Evolutionary conservation across 225 moss, liverwort and hornwort species (phyloP), one percentile per base, ranked within the genome.

Genomic region (Straminergon stramineum): DNA sequence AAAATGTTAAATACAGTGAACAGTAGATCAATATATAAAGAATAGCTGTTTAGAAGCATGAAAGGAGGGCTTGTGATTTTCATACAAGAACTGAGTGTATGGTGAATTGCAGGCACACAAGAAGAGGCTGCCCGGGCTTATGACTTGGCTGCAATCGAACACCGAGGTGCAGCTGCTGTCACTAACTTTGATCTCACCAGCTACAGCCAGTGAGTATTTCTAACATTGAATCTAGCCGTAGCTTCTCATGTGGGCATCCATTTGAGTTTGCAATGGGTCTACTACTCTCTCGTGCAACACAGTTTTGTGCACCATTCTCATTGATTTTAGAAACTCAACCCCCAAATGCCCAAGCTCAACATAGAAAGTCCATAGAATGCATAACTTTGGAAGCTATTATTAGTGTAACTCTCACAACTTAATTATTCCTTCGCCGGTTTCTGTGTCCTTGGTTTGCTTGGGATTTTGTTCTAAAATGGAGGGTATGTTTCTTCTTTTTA

Each of bases 121-220:
- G 93, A 93, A 85, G 92, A 93, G 65, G 92, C 93, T 41, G 93
- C 93, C 30, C 89, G 86, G 61, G 93, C 93, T 74, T 93, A 93
- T 39, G 93, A 93, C 85, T 55, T 84, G 89, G 93, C 93, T 27
- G 93, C 93, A 13, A 93, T 93, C 26, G 87, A 91, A 56, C 89
- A 88, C 82, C 92, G 93, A 55, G 93, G 93, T 37, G 84, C 92
- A 66, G 88, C 89, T 35, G 92, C 92, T n/a, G 91, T 93, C 60
- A 93, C 93, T 7, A 93, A 93, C 80, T 93, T 93, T 41, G 93
- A 92, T 81, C 87, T 92, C 85, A 88, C 92, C 14, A 85, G 83
- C 64, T 93, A 93, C 70, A 86, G 74, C 90, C 75, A 90, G 91
- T 91, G 73, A 90, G 91, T 89, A 41, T 64, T 71, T 79, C 57